Evolutionary conservation across 2,329 filamentous ascomycete genomes (phyloP).

Genomic region (Colletotrichum acutatum): DNA sequence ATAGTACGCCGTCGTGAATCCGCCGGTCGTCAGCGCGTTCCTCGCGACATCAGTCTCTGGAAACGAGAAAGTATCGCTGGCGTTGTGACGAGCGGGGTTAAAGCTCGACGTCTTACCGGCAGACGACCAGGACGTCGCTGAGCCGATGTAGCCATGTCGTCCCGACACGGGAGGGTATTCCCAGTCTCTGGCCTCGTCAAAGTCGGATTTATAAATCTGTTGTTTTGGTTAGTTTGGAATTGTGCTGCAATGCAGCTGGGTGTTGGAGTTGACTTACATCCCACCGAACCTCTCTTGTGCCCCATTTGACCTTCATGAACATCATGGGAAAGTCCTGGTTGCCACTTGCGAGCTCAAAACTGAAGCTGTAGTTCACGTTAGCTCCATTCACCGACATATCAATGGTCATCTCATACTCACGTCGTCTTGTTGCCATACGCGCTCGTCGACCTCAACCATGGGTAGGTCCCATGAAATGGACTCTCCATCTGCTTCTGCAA

Average conservation of each 20-base stretch:
- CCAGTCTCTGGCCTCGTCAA: slow-evolving; percentile 53
- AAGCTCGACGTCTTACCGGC: slow-evolving; percentile 42
- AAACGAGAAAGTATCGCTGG: slow-evolving; percentile 51
- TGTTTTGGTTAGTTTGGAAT: background rate
- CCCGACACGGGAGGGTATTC: slow-evolving; percentile 52
- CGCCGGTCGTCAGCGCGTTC: slow-evolving; percentile 43
- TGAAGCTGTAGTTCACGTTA: background rate
- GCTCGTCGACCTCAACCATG: slow-evolving; percentile 19
- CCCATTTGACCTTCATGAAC: slow-evolving; percentile 37
- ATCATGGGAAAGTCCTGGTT: slow-evolving; percentile 37
- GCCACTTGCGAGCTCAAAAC: slow-evolving; percentile 21
- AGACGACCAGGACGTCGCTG: slow-evolving; percentile 46
- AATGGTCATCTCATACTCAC: background rate
- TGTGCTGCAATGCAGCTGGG: no score
- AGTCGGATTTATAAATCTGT: slow-evolving; percentile 51
- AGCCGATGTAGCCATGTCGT: slow-evolving; percentile 52
- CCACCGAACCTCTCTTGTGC: slow-evolving; percentile 39
- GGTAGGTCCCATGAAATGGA: slow-evolving; percentile 29
- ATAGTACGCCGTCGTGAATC: slow-evolving; percentile 45
- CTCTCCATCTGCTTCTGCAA: slow-evolving; percentile 29
- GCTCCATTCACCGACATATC: background rate
- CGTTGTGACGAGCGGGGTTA: slow-evolving; percentile 48
- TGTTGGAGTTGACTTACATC: slow-evolving; percentile 25
- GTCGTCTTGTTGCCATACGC: slow-evolving; percentile 28
- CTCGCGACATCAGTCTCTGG: slow-evolving; percentile 43